A percentile compares a stretch with the other conserved stretches of the same genome.
Evolutionary conservation across 345 rosid genomes (phyloP).

Genomic region (Linum lewisii): DNA sequence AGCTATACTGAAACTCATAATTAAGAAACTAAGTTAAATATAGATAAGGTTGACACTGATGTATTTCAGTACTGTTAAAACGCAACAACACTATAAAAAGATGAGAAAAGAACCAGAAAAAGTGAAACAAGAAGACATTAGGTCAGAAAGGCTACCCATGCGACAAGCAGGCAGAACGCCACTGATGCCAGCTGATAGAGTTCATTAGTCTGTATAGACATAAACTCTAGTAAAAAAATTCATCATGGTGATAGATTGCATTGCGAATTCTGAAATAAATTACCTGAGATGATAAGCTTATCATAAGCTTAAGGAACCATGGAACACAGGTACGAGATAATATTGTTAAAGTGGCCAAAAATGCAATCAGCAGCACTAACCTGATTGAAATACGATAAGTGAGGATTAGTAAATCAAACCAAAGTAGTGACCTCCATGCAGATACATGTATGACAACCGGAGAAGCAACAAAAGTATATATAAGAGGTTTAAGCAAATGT

Average conservation of each 20-base stretch:
- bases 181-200: constrained; percentile 95
- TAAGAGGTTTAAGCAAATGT: neutral
- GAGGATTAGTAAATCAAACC: neutral
- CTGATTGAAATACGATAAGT: constrained; percentile 12
- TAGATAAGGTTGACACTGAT: no score
- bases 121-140: neutral
- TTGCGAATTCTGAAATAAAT: neutral
- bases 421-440: neutral
- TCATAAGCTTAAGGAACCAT: constrained; percentile 81
- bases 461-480: neutral
- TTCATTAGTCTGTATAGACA: constrained; percentile 81
- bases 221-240: constrained; percentile 9
- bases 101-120: neutral
- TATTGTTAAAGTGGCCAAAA: constrained; percentile 59
- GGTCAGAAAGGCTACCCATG: constrained; percentile 68
- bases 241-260: neutral
- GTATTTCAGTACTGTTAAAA: no score
- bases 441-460: no score
- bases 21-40: no score
- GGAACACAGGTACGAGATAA: constrained; percentile 73
- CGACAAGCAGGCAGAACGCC: constrained; percentile 95
- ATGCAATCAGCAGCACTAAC: constrained; percentile 57
- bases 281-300: constrained; percentile 81
- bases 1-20: no score
- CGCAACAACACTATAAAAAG: no score